Evolutionary conservation across 176 grass and related monocot species (phyloP).

Genomic region (Aegilops speltoides): DNA sequence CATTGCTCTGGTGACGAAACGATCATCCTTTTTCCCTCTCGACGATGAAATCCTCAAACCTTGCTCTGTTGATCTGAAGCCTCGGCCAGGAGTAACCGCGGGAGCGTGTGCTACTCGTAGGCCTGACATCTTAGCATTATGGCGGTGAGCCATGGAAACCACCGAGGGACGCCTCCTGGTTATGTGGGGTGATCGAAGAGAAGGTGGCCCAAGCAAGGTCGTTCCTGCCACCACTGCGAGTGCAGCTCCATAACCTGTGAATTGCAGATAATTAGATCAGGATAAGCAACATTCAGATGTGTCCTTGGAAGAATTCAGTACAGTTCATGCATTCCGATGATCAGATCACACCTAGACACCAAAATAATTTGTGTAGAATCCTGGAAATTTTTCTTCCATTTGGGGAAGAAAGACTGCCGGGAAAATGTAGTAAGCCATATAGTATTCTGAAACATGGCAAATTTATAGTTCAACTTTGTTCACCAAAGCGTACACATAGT

Average conservation of each 20-base stretch:
- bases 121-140: constrained; percentile 44
- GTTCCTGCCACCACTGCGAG: constrained; percentile 4
- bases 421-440: too few species aligned
- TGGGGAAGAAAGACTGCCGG: too few species aligned
- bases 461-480: too few species aligned
- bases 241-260: constrained; percentile 3
- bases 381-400: neutral
- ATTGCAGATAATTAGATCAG: neutral
- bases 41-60: constrained; percentile 14
- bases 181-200: constrained; percentile 21
- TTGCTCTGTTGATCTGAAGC: constrained; percentile 45
- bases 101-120: constrained; percentile 40
- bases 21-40: neutral
- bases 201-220: neutral
- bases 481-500: neutral
- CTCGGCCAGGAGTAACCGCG: neutral
- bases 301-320: neutral
- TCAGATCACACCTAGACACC: neutral
- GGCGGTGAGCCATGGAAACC: neutral
- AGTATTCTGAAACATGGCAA: too few species aligned
- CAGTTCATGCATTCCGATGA: neutral
- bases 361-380: neutral
- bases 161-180: constrained; percentile 21
- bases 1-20: neutral
- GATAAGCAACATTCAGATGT: neutral